Evolutionary conservation across 345 rosid genomes (phyloP).

Genomic region (Syzygium aqueum): DNA sequence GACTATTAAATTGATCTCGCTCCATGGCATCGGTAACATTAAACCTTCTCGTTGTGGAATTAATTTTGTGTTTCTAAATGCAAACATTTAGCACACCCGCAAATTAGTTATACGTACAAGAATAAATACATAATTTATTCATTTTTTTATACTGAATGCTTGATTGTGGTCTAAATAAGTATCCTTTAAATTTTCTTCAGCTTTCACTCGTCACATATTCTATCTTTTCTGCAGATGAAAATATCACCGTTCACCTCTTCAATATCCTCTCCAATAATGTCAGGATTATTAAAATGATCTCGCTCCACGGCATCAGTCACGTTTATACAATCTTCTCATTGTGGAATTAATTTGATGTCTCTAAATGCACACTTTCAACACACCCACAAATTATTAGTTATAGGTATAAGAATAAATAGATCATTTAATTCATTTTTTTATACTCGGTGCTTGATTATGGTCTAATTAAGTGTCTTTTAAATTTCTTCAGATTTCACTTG

Average conservation of each 20-base stretch:
- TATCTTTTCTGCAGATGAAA: too few relatives aligned
- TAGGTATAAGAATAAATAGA: too few relatives aligned
- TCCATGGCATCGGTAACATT: accelerated
- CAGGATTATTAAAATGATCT: too few relatives aligned
- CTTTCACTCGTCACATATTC: neutral
- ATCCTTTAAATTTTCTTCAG: neutral
- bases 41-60: neutral
- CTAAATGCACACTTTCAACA: too few relatives aligned
- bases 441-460: neutral
- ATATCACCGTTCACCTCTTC: too few relatives aligned
- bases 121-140: neutral
- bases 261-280: too few relatives aligned
- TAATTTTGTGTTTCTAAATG: neutral
- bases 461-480: neutral
- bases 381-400: neutral
- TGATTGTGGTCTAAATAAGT: neutral
- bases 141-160: neutral
- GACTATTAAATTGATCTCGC: accelerated
- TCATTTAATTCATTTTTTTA: too few relatives aligned
- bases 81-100: neutral
- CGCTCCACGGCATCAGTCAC: too few relatives aligned
- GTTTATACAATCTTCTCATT: too few relatives aligned
- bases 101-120: neutral
- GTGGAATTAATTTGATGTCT: too few relatives aligned
- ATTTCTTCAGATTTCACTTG: neutral